Percentiles rank a stretch among this genome's conserved stretches.
phyloP scores from a whole-genome alignment of 306 rosid genomes.

The Castanea mollissima region DNA sequence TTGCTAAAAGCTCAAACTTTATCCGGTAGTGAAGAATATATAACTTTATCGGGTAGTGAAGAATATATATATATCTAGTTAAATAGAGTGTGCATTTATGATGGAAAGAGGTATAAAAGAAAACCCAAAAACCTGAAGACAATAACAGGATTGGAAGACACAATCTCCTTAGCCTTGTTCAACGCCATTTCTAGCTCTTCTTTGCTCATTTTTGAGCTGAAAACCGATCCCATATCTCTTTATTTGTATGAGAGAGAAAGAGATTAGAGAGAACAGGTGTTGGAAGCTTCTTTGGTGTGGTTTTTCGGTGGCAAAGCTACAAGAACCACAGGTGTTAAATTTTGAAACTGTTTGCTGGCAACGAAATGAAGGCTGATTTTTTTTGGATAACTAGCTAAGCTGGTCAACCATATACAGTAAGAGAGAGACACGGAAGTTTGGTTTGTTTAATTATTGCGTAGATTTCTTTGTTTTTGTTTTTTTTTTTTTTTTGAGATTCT shows the following conservation, averaged over 20 bases:
- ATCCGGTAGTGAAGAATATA: too few species aligned
- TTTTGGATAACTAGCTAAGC: background rate
- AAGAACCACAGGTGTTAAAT: background rate
- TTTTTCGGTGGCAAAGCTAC: background rate
- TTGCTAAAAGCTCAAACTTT: too few species aligned
- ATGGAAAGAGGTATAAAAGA: background rate
- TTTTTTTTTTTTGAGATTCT: too few species aligned
- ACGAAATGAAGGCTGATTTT: background rate
- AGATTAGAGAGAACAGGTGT: background rate
- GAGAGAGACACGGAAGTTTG: background rate
- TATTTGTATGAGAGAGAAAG: background rate
- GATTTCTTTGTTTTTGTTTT: too few species aligned
- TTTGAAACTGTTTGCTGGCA: constrained; percentile 2
- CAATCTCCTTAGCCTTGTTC: constrained; percentile 38
- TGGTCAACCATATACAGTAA: background rate
- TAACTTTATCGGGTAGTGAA: too few species aligned
- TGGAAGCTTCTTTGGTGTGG: background rate
- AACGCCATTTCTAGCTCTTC: constrained; percentile 41
- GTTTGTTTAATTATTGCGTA: too few species aligned
- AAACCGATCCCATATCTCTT: constrained; percentile 33
- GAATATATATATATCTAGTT: background rate
- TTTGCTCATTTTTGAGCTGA: constrained; percentile 25
- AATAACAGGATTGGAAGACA: constrained; percentile 38
- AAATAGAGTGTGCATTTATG: background rate
- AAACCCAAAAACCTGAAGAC: constrained; percentile 41